Conservation (phyloP, 148 eudicot species). For the Tetragonia tetragonoides region DNA sequence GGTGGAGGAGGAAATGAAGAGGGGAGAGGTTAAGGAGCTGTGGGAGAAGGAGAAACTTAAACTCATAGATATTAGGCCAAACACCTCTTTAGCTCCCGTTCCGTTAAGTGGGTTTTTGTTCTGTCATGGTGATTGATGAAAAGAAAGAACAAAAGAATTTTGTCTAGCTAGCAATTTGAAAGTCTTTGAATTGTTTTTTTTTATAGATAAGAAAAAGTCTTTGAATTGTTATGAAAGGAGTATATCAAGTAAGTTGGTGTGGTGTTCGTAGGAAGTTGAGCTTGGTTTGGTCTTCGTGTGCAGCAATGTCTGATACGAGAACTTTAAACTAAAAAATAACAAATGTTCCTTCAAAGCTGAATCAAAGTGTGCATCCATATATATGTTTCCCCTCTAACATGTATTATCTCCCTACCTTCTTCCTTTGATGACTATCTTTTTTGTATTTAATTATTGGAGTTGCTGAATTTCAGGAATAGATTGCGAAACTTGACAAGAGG, state of each 20-base stretch:
- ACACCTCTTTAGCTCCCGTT: neutral
- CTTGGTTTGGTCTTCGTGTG: neutral
- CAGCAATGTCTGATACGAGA: neutral
- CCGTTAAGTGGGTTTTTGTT: neutral
- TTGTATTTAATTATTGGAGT: conserved; percentile 4
- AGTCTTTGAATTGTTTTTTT: neutral
- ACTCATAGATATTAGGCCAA: too few relatives aligned
- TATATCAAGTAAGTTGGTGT: neutral
- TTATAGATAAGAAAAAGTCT: too few relatives aligned
- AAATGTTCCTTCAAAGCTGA: neutral
- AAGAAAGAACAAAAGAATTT: too few relatives aligned
- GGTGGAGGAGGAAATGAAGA: too few relatives aligned
- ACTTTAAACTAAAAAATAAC: neutral
- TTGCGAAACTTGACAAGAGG: conserved; percentile 17
- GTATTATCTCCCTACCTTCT: neutral
- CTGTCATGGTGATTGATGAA: too few relatives aligned
- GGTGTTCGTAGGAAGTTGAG: neutral
- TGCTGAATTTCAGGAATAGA: conserved; percentile 21
- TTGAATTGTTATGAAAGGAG: neutral
- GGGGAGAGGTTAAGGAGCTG: too few relatives aligned
- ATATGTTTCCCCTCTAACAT: neutral
- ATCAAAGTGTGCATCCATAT: neutral
- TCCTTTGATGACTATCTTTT: neutral
- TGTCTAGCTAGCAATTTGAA: neutral
- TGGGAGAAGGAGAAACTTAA: too few relatives aligned